phyloP scores from a whole-genome alignment of 106 monocot genomes.

The Dendrobium officinale region DNA sequence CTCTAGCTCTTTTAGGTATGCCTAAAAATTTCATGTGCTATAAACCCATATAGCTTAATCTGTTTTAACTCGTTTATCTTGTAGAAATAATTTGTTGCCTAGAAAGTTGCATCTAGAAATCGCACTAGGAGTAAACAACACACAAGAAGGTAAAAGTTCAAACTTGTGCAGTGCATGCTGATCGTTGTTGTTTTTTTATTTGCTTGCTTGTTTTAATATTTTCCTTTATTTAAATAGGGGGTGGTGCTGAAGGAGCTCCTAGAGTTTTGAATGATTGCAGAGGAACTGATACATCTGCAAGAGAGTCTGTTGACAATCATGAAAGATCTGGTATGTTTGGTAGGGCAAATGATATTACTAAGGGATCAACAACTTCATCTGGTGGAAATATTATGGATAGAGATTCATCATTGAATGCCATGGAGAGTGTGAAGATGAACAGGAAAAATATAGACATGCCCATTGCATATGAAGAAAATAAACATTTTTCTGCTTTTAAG shows the following conservation, averaged over 20 bases:
- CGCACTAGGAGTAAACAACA: conserved; percentile 60
- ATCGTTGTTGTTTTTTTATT: not conserved
- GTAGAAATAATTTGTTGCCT: conserved; percentile 90
- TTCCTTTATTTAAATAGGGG: conserved; percentile 13
- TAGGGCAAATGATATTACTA: conserved; percentile 30
- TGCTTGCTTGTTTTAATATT: not conserved
- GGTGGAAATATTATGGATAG: conserved; percentile 50
- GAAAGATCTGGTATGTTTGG: conserved; percentile 44
- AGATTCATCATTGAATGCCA: conserved; percentile 46
- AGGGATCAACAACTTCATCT: conserved; percentile 29
- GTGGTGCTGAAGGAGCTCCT: conserved; percentile 33
- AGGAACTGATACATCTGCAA: conserved; percentile 36
- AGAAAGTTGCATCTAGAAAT: conserved; percentile 91
- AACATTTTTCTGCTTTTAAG: conserved; percentile 17
- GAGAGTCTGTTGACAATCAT: conserved; percentile 42
- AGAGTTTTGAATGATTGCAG: conserved; percentile 39
- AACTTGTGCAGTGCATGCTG: not conserved
- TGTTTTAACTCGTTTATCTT: conserved; percentile 5
- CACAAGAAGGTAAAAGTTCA: conserved; percentile 54
- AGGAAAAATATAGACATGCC: conserved; percentile 30
- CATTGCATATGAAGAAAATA: conserved; percentile 25
- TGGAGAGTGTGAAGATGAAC: conserved; percentile 46
- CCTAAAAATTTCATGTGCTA: not conserved
- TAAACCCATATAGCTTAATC: not conserved
- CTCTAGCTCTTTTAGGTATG: not conserved